Conservation (phyloP, 1,139 yeast species). For the Dujonia santamariae region DNA sequence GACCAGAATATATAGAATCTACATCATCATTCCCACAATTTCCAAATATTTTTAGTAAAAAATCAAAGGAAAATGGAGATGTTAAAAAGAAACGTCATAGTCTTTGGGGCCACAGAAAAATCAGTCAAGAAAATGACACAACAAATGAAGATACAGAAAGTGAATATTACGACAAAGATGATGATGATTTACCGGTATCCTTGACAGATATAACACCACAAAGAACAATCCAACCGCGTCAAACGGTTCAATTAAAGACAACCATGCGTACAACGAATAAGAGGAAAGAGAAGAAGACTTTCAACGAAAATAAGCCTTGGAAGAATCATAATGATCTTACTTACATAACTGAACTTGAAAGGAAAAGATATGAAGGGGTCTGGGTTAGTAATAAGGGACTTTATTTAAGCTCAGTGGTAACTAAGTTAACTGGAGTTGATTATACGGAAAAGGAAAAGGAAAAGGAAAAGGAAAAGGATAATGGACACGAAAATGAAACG, state of each 20-base stretch:
- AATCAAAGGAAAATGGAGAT: too few relatives aligned
- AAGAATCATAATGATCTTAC: slow-evolving; percentile 71
- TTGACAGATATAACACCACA: not conserved
- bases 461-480: slow-evolving; percentile 11
- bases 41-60: too few relatives aligned
- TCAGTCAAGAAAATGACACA: slow-evolving; percentile 1
- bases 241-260: slow-evolving; percentile 49
- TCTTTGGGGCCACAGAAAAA: not conserved
- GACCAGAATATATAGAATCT: slow-evolving; percentile 5
- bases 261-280: slow-evolving; percentile 65
- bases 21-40: slow-evolving; percentile 23
- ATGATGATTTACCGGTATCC: slow-evolving; percentile 3
- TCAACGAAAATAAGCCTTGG: slow-evolving; percentile 95
- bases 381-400: slow-evolving; percentile 86
- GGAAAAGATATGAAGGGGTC: slow-evolving; percentile 86
- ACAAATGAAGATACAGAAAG: not conserved
- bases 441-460: slow-evolving; percentile 16
- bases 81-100: not conserved
- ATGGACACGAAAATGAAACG: slow-evolving; percentile 8
- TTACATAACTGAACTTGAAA: slow-evolving; percentile 64
- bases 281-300: slow-evolving; percentile 42
- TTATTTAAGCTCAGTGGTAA: slow-evolving; percentile 47
- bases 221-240: slow-evolving; percentile 14
- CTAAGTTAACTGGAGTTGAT: slow-evolving; percentile 33
- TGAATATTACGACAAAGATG: not conserved